Percentiles rank a stretch among this genome's conserved stretches.
These are phyloP conservation scores for Pseudopyricularia javanii DNA, from an alignment of 2,329 filamentous ascomycete species.

Conservation along the genomic window DNA sequence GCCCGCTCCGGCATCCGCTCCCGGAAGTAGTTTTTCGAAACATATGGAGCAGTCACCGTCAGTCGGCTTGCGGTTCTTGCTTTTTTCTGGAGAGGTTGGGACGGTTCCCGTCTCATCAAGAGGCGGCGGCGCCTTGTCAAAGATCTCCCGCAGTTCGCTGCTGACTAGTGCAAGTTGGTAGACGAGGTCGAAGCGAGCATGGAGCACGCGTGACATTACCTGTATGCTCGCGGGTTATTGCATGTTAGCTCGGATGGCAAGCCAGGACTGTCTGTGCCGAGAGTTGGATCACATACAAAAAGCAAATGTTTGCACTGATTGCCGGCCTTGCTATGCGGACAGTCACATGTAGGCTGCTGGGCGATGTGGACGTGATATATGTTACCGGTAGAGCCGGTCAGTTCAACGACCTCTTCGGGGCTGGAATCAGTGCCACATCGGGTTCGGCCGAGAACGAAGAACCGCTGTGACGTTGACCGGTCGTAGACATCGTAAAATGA, in stretches of 20 bases:
- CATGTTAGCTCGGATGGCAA: too few species aligned
- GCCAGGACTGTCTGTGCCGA: too few species aligned
- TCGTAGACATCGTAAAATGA: constrained; percentile 22
- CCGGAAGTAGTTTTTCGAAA: constrained; percentile 30
- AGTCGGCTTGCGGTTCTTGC: constrained; percentile 31
- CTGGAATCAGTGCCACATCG: constrained; percentile 20
- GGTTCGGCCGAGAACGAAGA: constrained; percentile 31
- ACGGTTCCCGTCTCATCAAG: constrained; percentile 15
- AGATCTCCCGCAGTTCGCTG: constrained; percentile 46
- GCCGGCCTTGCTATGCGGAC: constrained; percentile 38
- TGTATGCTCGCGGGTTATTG: constrained; percentile 9
- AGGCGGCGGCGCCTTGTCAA: constrained; percentile 39
- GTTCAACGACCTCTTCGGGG: constrained; percentile 39
- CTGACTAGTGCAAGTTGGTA: constrained; percentile 51
- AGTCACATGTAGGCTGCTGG: constrained; percentile 39
- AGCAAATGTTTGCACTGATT: constrained; percentile 55
- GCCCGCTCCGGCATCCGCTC: constrained; percentile 14
- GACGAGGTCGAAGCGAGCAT: constrained; percentile 38
- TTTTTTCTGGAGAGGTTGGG: background rate
- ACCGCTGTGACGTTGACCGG: constrained; percentile 26
- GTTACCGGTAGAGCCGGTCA: constrained; percentile 55
- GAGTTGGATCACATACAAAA: constrained; percentile 32
- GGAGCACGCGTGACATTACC: constrained; percentile 47
- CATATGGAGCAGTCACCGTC: constrained; percentile 48
- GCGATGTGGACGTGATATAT: constrained; percentile 46